Evolutionary conservation across 306 rosid species (phyloP).

Genomic region (Castanea crenata): DNA sequence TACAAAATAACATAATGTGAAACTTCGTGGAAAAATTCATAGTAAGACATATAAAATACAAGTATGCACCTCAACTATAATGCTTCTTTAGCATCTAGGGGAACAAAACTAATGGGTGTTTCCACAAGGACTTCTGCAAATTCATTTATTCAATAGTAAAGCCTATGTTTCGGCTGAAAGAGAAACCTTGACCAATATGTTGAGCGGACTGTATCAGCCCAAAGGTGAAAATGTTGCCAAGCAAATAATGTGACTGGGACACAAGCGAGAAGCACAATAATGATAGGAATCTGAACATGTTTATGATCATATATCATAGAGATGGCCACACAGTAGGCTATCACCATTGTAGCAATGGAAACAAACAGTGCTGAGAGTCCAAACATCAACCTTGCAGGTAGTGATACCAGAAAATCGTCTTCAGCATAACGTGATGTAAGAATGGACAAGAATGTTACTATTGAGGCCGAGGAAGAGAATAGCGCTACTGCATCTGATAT

Average conservation of each 20-base stretch:
- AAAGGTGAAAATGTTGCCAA: slow-evolving; percentile 29
- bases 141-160: neutral
- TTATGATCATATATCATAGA: slow-evolving; percentile 29
- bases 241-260: slow-evolving; percentile 36
- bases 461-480: slow-evolving; percentile 41
- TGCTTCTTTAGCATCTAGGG: no score
- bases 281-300: slow-evolving; percentile 26
- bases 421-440: slow-evolving; percentile 53
- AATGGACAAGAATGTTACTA: slow-evolving; percentile 44
- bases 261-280: slow-evolving; percentile 24
- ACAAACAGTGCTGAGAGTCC: slow-evolving; percentile 42
- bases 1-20: no score
- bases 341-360: slow-evolving; percentile 48
- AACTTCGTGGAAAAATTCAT: no score
- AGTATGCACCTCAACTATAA: no score
- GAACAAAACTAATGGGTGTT: no score
- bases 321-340: slow-evolving; percentile 41
- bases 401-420: slow-evolving; percentile 34
- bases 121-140: no score
- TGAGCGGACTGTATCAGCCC: slow-evolving; percentile 35
- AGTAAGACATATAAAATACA: no score
- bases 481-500: slow-evolving; percentile 42
- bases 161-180: slow-evolving; percentile 35
- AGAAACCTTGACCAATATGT: slow-evolving; percentile 32
- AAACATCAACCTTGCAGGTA: slow-evolving; percentile 40